Conservation (phyloP, 495 filamentous ascomycete species). For the Hypoxylon fuscum region DNA sequence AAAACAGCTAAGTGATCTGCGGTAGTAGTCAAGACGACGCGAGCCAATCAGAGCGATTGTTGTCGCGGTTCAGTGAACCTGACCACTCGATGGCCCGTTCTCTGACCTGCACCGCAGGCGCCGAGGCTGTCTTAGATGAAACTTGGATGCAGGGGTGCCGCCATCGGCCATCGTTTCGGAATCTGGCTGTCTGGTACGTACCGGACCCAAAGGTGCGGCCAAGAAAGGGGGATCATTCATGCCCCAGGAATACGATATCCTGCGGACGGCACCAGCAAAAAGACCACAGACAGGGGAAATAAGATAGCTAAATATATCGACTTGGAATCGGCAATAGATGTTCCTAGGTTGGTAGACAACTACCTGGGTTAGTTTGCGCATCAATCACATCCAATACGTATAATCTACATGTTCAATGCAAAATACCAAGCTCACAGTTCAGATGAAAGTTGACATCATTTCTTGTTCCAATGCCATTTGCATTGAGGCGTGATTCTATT, state of each 20-base stretch:
- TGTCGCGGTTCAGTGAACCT: slow-evolving; percentile 10
- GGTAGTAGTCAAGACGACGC: slow-evolving; percentile 1
- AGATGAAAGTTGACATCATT: background rate
- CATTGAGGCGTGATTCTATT: background rate
- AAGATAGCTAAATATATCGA: no score
- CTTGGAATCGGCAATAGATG: no score
- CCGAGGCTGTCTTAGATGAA: slow-evolving; percentile 30
- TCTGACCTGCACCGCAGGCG: slow-evolving; percentile 16
- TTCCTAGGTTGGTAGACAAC: no score
- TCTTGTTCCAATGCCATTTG: background rate
- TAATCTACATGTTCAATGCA: background rate
- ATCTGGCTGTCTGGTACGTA: slow-evolving; percentile 1
- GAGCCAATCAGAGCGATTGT: slow-evolving; percentile 21
- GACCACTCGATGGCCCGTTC: slow-evolving; percentile 25
- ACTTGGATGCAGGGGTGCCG: slow-evolving; percentile 30
- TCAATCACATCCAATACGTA: background rate
- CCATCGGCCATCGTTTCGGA: slow-evolving; percentile 35
- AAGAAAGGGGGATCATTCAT: background rate
- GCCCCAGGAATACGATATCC: no score
- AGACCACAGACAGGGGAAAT: no score
- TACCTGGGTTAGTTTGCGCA: no score
- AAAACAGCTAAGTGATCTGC: slow-evolving; percentile 30
- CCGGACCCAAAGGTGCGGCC: background rate
- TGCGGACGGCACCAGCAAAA: no score
- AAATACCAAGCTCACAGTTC: background rate